Conservation (phyloP, 805 yeast genomes). For the Debaryomyces castellii region DNA sequence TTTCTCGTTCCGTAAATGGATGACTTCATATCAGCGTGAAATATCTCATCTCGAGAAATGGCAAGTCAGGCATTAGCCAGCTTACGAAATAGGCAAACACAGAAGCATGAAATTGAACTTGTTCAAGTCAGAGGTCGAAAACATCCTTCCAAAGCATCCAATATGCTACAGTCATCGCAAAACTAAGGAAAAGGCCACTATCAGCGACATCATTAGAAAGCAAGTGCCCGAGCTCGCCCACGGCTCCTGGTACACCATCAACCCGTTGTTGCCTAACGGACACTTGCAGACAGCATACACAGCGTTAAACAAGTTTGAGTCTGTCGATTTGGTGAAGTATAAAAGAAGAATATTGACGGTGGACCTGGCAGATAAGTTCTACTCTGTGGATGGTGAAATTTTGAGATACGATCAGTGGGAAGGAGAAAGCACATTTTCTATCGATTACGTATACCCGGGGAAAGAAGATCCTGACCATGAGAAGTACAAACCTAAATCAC, state of each 20-base stretch:
- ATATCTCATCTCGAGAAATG: not conserved
- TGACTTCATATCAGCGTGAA: conserved; percentile 1
- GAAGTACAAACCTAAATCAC: conserved; percentile 40
- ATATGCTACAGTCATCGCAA: conserved; percentile 14
- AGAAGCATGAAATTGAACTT: conserved; percentile 8
- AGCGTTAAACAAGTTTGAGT: conserved; percentile 42
- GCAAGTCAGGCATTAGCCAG: not conserved
- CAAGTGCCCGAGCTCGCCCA: conserved; percentile 41
- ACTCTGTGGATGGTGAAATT: conserved; percentile 24
- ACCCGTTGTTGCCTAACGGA: conserved; percentile 49
- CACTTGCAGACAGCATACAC: conserved; percentile 51
- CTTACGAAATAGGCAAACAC: not conserved
- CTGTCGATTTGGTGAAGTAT: conserved; percentile 42
- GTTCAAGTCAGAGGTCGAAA: conserved; percentile 25
- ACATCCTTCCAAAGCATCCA: conserved; percentile 22
- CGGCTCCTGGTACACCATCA: conserved; percentile 39
- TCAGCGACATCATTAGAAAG: conserved; percentile 32
- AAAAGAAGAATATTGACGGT: conserved; percentile 42
- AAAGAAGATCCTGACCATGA: conserved; percentile 20
- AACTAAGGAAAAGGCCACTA: conserved; percentile 11
- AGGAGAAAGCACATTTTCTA: conserved; percentile 46
- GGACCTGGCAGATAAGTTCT: conserved; percentile 19
- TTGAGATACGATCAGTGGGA: conserved; percentile 40
- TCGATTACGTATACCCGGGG: conserved; percentile 42
- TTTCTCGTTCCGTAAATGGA: conserved; percentile 2